phyloP scores from a whole-genome alignment of 495 filamentous ascomycete genomes.

The Pseudotulostoma volvatum region DNA sequence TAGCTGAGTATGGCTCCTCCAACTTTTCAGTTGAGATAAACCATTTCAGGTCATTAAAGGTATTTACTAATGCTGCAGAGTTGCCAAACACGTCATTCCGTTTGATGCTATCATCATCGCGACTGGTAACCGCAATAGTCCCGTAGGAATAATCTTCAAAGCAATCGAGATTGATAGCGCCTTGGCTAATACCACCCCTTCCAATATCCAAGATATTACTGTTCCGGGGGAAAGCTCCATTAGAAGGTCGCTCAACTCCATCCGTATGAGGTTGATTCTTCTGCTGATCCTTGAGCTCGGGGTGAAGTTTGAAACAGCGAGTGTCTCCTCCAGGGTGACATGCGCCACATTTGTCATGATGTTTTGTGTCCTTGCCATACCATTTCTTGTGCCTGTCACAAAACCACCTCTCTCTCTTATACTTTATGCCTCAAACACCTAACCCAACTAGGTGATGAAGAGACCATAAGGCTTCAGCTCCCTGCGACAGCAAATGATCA shows the following conservation, averaged over 20 bases:
- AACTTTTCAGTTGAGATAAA: not conserved
- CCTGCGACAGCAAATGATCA: no score
- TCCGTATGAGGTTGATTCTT: not conserved
- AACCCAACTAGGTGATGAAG: no score
- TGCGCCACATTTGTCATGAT: not conserved
- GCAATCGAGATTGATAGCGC: not conserved
- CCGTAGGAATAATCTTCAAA: not conserved
- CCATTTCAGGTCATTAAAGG: not conserved
- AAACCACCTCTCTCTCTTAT: not conserved
- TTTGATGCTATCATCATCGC: not conserved
- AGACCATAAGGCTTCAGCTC: no score
- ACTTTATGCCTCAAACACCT: no score
- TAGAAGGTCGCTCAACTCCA: not conserved
- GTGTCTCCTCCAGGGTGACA: not conserved
- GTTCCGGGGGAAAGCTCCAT: not conserved
- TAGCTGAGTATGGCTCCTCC: not conserved
- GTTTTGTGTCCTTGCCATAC: not conserved
- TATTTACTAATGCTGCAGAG: not conserved
- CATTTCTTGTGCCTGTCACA: not conserved
- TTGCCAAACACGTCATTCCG: not conserved
- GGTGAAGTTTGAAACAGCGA: not conserved
- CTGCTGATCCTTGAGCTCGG: not conserved
- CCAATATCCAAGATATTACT: not conserved
- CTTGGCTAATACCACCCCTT: not conserved
- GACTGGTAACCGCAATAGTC: not conserved